These are phyloP conservation scores for Parachaetomium inaequale DNA, from an alignment of 495 filamentous ascomycete species.

Conservation along the genomic window DNA sequence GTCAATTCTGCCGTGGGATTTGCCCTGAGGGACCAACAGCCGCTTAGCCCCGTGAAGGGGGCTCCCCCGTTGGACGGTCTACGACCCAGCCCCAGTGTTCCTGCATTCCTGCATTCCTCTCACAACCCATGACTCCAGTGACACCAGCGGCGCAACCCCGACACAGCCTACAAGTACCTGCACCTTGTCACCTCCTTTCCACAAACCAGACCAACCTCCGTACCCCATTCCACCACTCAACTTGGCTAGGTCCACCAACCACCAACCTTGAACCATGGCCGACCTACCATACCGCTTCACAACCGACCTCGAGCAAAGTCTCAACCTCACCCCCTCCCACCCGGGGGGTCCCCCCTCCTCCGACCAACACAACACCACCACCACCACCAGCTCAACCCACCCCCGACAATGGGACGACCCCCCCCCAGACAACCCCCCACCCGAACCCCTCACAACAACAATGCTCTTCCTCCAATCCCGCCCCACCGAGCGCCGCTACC, in stretches of 20 bases:
- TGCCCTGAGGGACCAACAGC: neutral
- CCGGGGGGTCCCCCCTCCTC: neutral
- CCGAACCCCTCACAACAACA: conserved; percentile 17
- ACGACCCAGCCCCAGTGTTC: neutral
- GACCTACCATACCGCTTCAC: conserved; percentile 7
- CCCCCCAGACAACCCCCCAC: conserved; percentile 18
- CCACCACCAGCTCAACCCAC: neutral
- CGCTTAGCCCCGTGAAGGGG: neutral
- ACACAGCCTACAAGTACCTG: neutral
- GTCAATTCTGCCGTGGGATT: neutral
- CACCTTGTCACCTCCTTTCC: neutral
- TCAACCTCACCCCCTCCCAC: neutral
- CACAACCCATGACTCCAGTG: neutral
- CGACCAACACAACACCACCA: conserved; percentile 9
- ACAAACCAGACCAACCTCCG: neutral
- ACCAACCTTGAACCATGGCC: conserved; percentile 1
- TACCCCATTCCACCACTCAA: neutral
- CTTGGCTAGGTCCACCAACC: neutral
- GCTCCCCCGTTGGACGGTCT: neutral
- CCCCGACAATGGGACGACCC: conserved; percentile 30
- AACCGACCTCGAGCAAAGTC: conserved; percentile 9
- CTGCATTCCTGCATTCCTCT: neutral
- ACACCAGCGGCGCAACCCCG: neutral
- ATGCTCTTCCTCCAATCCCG: conserved; percentile 21
- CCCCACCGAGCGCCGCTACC: neutral